Conservation (phyloP, 192 early-diverging fungal species). For the Borealophlyctis nickersoniae region DNA sequence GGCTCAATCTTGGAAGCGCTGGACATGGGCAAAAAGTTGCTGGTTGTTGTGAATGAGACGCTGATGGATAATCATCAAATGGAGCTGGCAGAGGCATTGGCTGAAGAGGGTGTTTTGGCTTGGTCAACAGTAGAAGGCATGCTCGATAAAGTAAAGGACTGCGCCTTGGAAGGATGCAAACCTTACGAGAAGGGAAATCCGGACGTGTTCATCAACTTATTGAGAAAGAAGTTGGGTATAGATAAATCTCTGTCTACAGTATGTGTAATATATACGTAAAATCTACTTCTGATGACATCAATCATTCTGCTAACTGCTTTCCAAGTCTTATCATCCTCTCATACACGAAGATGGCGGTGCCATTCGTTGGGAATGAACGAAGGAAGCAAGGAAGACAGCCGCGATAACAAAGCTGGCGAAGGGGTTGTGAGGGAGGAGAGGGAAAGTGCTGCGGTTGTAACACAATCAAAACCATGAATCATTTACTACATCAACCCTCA, state of each 20-base stretch:
- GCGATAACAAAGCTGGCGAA: too few relatives aligned
- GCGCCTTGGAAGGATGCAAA: slow-evolving; percentile 4
- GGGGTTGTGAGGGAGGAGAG: too few relatives aligned
- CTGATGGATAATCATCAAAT: slow-evolving; percentile 87
- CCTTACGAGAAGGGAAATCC: slow-evolving; percentile 11
- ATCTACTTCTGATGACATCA: too few relatives aligned
- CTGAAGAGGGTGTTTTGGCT: slow-evolving; percentile 50
- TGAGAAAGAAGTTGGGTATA: slow-evolving; percentile 17
- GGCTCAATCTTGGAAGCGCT: slow-evolving; percentile 79
- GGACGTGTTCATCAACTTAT: background rate
- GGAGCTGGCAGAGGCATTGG: slow-evolving; percentile 75
- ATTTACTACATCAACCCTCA: too few relatives aligned
- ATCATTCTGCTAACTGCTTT: slow-evolving; percentile 1
- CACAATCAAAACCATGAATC: too few relatives aligned
- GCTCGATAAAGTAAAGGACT: slow-evolving; percentile 4
- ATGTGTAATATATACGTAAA: too few relatives aligned
- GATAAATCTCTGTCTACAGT: too few relatives aligned
- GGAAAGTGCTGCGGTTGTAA: too few relatives aligned
- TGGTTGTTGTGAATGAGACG: slow-evolving; percentile 73
- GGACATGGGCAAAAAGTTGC: slow-evolving; percentile 53
- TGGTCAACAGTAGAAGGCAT: slow-evolving; percentile 18
- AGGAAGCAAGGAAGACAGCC: slow-evolving; percentile 88
- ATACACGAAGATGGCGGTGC: slow-evolving; percentile 87
- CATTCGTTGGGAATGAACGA: slow-evolving; percentile 92
- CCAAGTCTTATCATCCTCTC: slow-evolving; percentile 53